Evolutionary conservation across 1,139 yeast species (phyloP), one percentile per base, ranked within the genome.

Genomic region (Candida sanyaensis): DNA sequence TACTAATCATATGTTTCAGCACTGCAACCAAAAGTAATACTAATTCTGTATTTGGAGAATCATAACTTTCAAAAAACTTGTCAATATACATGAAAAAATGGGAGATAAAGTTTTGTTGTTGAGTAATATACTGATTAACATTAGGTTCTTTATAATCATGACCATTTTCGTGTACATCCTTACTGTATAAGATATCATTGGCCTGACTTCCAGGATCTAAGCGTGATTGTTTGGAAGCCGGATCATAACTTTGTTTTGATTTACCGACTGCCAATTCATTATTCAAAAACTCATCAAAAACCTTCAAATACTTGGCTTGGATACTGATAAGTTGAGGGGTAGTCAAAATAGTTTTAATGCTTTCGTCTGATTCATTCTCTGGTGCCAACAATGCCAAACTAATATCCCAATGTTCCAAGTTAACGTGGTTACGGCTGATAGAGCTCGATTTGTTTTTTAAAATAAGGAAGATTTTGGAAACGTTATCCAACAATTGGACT

Each of bases 391-490:
- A 57, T 4, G 66, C 65, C 52, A 75, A 66, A 49, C 75, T 66
- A 24, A 66, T 53, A 40, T 71, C 77, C 80, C 80, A 76, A 53
- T 69, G 71, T 44, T 73, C 78, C 49, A 76, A 64, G 38, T 65
- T 68, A 26, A 71, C 78, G 43, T 68, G 67, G 55, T 73, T 74
- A 51, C 80, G 66, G 29, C 66, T 58, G 37, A 75, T 75, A 28
- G 67, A 59, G 45, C 71, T 65, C 6, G 70, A 55, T 33, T 68
- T 68, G 36, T 56, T 60, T 32, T 64, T 59, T 46, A 75, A 65
- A 32, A 61, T 57, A 6, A 50, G 55, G 50, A 75, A 69, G 30
- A 73, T 71, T n/a, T 55, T 62, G 8, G 64, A 56, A 37, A 73
- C 64, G 49, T 69, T 69, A 10, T 60, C 65, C 32, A 75, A 61